A percentile compares a stretch with the other conserved stretches of the same genome.
Conservation (phyloP, 73 alveolate genomes). For the Tetrahymena borealis region DNA sequence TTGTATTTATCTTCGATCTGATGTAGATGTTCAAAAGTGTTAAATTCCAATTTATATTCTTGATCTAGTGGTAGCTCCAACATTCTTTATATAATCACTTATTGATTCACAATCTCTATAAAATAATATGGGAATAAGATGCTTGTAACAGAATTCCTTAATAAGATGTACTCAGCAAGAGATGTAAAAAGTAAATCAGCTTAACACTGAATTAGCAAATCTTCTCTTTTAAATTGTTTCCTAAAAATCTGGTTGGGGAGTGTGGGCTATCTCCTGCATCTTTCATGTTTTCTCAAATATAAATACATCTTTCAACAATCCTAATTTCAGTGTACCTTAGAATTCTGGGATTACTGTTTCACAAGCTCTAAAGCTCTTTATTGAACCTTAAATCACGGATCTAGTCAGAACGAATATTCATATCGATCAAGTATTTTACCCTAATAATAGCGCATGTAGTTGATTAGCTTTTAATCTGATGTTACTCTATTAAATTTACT, state of each 20-base stretch:
- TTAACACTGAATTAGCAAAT: neutral
- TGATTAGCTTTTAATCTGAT: no score
- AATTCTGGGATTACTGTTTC: neutral
- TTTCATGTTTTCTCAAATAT: neutral
- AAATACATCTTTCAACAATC: neutral
- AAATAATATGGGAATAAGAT: neutral
- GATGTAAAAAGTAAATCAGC: neutral
- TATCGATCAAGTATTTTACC: neutral
- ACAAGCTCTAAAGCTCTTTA: neutral
- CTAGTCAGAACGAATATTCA: neutral
- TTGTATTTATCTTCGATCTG: neutral
- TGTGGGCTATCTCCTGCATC: neutral
- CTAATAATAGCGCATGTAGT: neutral
- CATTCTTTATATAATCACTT: neutral
- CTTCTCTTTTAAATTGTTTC: neutral
- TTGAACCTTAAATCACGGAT: no score
- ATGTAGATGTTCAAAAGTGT: neutral
- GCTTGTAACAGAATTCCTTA: neutral
- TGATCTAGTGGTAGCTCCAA: neutral
- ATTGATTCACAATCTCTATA: neutral
- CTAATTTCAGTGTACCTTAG: neutral
- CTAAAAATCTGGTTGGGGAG: neutral
- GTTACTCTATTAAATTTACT: neutral
- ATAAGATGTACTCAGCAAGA: neutral
- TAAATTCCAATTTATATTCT: neutral